Conservation (phyloP, 176 grass and related monocot genomes). For the Cenchrus americanus region DNA sequence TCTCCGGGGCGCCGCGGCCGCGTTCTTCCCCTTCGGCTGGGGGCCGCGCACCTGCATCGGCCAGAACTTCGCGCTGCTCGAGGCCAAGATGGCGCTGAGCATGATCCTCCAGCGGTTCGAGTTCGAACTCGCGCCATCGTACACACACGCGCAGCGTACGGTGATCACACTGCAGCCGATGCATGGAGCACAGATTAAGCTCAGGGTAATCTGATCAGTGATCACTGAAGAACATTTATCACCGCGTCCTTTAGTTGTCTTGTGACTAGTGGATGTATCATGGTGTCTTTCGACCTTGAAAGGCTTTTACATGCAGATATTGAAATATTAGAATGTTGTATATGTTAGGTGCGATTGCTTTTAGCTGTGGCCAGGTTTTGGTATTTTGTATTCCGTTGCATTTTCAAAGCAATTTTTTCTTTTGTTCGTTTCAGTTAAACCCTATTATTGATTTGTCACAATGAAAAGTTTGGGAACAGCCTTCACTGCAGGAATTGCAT, state of each 20-base stretch:
- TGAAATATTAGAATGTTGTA: neutral
- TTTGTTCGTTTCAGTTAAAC: neutral
- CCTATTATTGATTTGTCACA: neutral
- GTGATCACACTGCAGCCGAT: neutral
- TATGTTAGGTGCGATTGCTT: neutral
- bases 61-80: neutral
- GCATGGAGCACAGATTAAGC: neutral
- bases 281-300: too few species aligned
- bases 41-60: neutral
- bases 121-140: constrained; percentile 35
- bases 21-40: neutral
- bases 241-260: neutral
- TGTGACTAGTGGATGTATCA: too few species aligned
- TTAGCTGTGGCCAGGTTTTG: neutral
- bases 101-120: constrained; percentile 43
- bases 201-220: neutral
- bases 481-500: neutral
- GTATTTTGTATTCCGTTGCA: neutral
- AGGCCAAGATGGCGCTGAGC: constrained; percentile 41
- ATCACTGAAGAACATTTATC: neutral
- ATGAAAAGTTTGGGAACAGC: neutral
- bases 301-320: too few species aligned
- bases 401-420: neutral
- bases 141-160: constrained; percentile 22
- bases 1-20: neutral